Evolutionary conservation across 2,329 filamentous ascomycete genomes (phyloP), one percentile per base, ranked within the genome.

Genomic region (Colletotrichum australisinense): DNA sequence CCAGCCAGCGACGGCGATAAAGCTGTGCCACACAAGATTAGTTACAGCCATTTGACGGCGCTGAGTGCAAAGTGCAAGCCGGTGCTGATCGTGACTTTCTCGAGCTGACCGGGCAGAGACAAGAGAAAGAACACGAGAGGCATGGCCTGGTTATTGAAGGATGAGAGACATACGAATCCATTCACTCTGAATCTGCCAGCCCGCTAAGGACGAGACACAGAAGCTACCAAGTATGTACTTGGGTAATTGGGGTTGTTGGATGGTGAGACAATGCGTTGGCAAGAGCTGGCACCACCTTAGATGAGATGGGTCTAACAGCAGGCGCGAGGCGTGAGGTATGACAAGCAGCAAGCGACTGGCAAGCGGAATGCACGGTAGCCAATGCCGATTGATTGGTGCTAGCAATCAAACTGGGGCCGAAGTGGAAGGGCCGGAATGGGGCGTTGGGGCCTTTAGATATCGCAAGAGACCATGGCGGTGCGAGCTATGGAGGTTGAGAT

Each of bases 1-100:
- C 86, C 87, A 90, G 80, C 86, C 85, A 76, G 86, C 83, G 74
- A 88, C 84, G 75, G 86, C 86, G 72, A 89, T 86, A 80, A 90
- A 87, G 81, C 88, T 90, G 77, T 73, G 65, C 73, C 73, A 75
- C 22, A 38, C 62, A 24, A 69, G 55, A 59, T 74, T 71, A 74
- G 73, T 62, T 22, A 69, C 28, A 16, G 69, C 62, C 72, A 74
- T 74, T 28, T 62, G 24, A 58, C 7, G 14, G 30, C 24, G 32
- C 5, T 11, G 32, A 42, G 32, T n/a, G 42, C 26, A 4, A 52
- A 35, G 5, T 64, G 49, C 24, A 64, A 55, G 52, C 28, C 8
- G 22, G 24, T 42, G 57, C 57, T 38, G 46, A 28, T 68, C 32
- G 16, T n/a, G 14, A 57, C 46, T 24, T 32, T 30, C 19, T 24